A percentile compares a stretch with the other conserved stretches of the same genome.
These are phyloP conservation scores for Euphrasia confusa DNA, from an alignment of 257 asterid species.

Conservation along the genomic window DNA sequence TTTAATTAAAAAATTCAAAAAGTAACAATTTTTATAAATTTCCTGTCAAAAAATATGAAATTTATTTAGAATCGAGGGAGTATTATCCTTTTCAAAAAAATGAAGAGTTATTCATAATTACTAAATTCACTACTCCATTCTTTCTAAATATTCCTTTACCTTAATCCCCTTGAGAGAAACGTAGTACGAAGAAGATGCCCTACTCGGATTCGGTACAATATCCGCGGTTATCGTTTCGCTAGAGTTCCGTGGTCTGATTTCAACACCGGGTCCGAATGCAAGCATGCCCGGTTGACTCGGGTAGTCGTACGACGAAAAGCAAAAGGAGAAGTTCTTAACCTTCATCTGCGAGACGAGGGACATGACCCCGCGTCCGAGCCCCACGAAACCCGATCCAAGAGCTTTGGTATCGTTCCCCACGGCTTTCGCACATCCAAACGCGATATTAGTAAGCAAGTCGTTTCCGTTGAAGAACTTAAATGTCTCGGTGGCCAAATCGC, in stretches of 20 bases:
- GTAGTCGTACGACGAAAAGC: neutral
- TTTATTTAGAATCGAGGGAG: too few species aligned
- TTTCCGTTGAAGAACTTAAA: neutral
- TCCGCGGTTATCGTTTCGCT: neutral
- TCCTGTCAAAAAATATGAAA: too few species aligned
- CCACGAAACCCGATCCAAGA: neutral
- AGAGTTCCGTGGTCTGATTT: neutral
- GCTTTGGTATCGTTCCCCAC: neutral
- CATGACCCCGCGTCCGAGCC: neutral
- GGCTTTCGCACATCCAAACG: neutral
- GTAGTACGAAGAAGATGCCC: neutral
- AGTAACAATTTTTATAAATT: too few species aligned
- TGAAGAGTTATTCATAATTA: too few species aligned
- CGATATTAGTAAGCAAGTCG: neutral
- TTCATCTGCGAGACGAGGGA: neutral
- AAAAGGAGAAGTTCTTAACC: neutral
- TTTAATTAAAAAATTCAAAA: too few species aligned
- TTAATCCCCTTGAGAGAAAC: neutral
- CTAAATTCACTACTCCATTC: too few species aligned
- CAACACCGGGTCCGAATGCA: neutral
- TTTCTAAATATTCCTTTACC: too few species aligned
- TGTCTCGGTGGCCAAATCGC: neutral
- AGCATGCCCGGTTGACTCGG: neutral
- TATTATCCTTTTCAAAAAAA: too few species aligned
- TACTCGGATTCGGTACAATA: neutral